Conservation (phyloP, 305 asterid species). For the Plantago coronopus region DNA sequence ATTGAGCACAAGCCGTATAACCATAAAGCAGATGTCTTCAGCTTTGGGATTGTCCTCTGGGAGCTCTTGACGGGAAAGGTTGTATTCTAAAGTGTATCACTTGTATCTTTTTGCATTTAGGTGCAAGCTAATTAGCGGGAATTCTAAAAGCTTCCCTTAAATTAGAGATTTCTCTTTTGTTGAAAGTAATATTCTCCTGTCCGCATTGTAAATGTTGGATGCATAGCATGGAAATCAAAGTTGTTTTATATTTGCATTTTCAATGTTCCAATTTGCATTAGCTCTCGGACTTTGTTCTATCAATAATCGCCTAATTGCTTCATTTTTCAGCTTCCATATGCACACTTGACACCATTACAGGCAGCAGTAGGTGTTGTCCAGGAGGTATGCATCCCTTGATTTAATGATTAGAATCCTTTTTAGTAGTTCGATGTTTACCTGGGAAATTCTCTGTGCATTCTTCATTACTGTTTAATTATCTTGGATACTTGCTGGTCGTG, state of each 20-base stretch:
- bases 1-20: constrained; percentile 81
- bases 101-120: neutral
- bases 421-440: neutral
- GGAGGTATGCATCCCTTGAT: constrained; percentile 38
- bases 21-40: constrained; percentile 84
- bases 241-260: too few species aligned
- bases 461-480: too few species aligned
- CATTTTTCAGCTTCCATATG: constrained; percentile 66
- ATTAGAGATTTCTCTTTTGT: too few species aligned
- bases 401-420: neutral
- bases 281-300: neutral
- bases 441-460: neutral
- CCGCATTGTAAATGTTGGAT: too few species aligned
- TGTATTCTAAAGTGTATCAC: neutral
- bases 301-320: constrained; percentile 21
- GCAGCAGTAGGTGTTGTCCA: constrained; percentile 93
- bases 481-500: too few species aligned
- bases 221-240: too few species aligned
- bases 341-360: constrained; percentile 77
- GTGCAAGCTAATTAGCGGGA: too few species aligned
- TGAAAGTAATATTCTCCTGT: too few species aligned
- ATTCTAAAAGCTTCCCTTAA: too few species aligned
- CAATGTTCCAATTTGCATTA: too few species aligned
- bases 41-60: constrained; percentile 82
- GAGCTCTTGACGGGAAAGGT: constrained; percentile 91